Evolutionary conservation across 2,329 filamentous ascomycete genomes (phyloP).

Genomic region (Paramyrothecium sp.): DNA sequence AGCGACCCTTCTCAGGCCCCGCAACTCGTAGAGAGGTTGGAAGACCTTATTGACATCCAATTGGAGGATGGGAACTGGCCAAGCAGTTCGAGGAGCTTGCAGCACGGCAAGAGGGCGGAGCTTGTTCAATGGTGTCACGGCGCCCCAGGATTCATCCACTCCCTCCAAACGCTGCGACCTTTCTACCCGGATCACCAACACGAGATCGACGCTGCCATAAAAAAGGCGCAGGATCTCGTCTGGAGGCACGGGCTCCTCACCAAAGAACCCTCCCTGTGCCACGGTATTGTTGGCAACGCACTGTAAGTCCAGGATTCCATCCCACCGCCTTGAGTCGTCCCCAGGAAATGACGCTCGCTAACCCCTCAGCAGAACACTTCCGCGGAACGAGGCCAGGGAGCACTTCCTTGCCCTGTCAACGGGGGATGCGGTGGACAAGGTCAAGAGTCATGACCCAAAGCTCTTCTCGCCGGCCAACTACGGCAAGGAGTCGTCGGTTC

Average conservation of each 20-base stretch:
- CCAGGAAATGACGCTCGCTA: constrained; percentile 7
- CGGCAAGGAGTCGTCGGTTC: constrained; percentile 23
- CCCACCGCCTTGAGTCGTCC: constrained; percentile 25
- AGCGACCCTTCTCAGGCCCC: constrained; percentile 54
- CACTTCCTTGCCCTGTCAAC: constrained; percentile 60
- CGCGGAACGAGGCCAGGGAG: constrained; percentile 34
- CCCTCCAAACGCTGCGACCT: constrained; percentile 52
- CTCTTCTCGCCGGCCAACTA: constrained; percentile 38
- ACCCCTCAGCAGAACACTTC: constrained; percentile 24
- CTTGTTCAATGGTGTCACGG: constrained; percentile 69
- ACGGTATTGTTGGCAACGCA: constrained; percentile 64
- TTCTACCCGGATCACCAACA: constrained; percentile 54
- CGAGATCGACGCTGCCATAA: constrained; percentile 52
- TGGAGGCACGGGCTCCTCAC: constrained; percentile 58
- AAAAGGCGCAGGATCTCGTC: constrained; percentile 49
- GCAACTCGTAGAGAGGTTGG: constrained; percentile 51
- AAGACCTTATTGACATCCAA: constrained; percentile 58
- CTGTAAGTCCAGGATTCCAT: constrained; percentile 48
- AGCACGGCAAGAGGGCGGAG: constrained; percentile 36
- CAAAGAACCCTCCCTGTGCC: constrained; percentile 65
- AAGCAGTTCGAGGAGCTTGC: constrained; percentile 43
- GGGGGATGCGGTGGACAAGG: constrained; percentile 50
- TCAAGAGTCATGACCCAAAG: constrained; percentile 23
- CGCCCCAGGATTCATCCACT: constrained; percentile 60
- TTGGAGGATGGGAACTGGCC: constrained; percentile 63